These are phyloP conservation scores for Tricholoma sp. DNA, from an alignment of 768 basidiomycete genomes.

Conservation along the genomic window DNA sequence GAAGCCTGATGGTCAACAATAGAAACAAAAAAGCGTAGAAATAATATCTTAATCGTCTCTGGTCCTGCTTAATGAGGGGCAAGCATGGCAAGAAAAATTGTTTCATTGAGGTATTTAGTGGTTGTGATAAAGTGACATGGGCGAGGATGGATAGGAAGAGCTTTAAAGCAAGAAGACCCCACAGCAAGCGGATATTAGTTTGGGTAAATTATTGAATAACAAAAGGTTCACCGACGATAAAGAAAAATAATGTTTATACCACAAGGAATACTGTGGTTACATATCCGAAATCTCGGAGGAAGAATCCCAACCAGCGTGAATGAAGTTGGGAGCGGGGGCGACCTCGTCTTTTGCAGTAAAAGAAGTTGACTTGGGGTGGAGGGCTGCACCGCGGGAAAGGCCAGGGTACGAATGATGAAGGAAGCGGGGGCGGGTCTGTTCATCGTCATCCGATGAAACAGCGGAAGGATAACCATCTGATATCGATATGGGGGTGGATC, in stretches of 20 bases:
- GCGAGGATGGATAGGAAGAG: not conserved
- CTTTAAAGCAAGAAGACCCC: not conserved
- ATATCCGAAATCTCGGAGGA: constrained; percentile 35
- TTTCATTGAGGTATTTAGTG: not conserved
- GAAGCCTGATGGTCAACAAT: constrained; percentile 68
- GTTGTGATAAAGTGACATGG: not conserved
- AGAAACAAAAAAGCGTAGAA: constrained; percentile 12
- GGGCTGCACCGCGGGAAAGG: constrained; percentile 6
- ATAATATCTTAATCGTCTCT: not conserved
- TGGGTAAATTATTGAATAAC: constrained; percentile 2
- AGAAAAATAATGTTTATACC: constrained; percentile 1
- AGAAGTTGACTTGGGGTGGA: constrained; percentile 30
- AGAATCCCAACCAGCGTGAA: constrained; percentile 56
- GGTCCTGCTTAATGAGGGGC: not conserved
- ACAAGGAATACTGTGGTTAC: constrained; percentile 1
- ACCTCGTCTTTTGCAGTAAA: constrained; percentile 32
- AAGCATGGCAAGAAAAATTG: not conserved
- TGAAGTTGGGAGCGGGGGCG: constrained; percentile 43
- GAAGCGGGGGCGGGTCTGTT: constrained; percentile 4
- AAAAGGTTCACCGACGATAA: not conserved
- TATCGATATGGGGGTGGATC: constrained; percentile 8
- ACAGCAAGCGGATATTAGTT: not conserved
- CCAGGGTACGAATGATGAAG: constrained; percentile 16
- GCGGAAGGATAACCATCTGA: constrained; percentile 7
- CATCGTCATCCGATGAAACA: constrained; percentile 13